These are phyloP conservation scores for Hsuehochloa calcarea DNA, from an alignment of 176 grass and related monocot species.

Conservation along the genomic window DNA sequence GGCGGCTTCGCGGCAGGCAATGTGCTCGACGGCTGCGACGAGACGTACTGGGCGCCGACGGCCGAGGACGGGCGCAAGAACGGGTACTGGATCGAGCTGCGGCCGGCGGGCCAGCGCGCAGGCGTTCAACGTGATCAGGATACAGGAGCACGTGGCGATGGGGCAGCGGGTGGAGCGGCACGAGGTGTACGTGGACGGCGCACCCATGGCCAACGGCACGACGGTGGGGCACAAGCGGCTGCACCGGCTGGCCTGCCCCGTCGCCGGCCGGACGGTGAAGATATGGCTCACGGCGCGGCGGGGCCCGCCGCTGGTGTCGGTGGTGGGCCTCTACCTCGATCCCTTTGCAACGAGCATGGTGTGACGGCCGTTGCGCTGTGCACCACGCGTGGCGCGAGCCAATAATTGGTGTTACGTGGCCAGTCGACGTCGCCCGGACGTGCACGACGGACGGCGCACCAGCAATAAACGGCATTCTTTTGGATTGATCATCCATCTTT, in stretches of 20 bases:
- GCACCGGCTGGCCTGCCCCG: constrained; percentile 54
- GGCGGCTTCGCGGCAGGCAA: constrained; percentile 48
- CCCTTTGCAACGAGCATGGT: constrained; percentile 36
- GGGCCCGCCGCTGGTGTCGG: constrained; percentile 65
- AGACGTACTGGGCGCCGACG: constrained; percentile 70
- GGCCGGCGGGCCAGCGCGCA: not conserved
- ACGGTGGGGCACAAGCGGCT: constrained; percentile 92
- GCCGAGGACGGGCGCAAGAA: not conserved
- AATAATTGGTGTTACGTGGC: not conserved
- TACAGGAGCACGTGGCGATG: constrained; percentile 75
- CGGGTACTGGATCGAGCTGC: constrained; percentile 83
- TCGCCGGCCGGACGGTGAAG: constrained; percentile 51
- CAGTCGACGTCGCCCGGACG: not conserved
- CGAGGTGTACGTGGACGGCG: constrained; percentile 59
- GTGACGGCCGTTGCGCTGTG: not conserved
- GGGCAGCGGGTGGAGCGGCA: constrained; percentile 78
- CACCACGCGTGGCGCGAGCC: not conserved
- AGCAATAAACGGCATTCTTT: not conserved
- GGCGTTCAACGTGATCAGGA: constrained; percentile 76
- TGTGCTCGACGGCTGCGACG: constrained; percentile 66
- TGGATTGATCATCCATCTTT: not conserved
- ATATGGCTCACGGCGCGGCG: constrained; percentile 53
- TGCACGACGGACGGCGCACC: not conserved
- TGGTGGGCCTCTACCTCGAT: constrained; percentile 78
- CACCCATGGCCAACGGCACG: constrained; percentile 46